These are phyloP conservation scores for Gymnopilus dilepis DNA, from an alignment of 768 basidiomycete genomes.

Conservation along the genomic window DNA sequence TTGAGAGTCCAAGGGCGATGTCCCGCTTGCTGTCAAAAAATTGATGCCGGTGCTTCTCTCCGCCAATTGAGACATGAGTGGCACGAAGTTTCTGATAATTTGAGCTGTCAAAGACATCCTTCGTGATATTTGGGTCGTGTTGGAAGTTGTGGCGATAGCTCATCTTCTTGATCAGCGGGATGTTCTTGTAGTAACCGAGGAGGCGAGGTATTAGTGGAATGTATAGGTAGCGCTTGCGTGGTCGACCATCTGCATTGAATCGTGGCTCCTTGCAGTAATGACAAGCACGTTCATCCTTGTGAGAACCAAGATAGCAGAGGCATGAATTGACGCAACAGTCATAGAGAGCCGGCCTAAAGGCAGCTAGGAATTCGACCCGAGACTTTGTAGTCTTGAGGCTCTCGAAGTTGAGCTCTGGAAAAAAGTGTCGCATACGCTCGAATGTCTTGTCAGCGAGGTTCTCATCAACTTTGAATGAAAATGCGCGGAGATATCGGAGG, in stretches of 20 bases:
- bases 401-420: background rate
- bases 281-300: conserved; percentile 32
- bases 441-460: background rate
- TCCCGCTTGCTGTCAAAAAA: conserved; percentile 46
- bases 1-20: conserved; percentile 46
- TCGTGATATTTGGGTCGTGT: conserved; percentile 14
- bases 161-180: conserved; percentile 22
- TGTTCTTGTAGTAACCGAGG: conserved; percentile 23
- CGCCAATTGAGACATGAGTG: conserved; percentile 26
- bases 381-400: background rate
- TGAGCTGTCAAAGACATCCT: conserved; percentile 42
- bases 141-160: conserved; percentile 30
- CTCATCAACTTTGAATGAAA: background rate
- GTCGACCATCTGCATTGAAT: conserved; percentile 18
- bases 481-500: background rate
- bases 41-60: conserved; percentile 22
- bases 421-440: background rate
- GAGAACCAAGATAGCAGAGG: conserved; percentile 39
- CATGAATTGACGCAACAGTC: conserved; percentile 52
- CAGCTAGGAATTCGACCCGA: conserved; percentile 31
- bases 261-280: conserved; percentile 32
- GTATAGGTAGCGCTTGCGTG: conserved; percentile 37
- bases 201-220: conserved; percentile 35
- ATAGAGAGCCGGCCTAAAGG: conserved; percentile 34
- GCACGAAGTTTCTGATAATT: conserved; percentile 33